Evolutionary conservation across 306 rosid species (phyloP).

Genomic region (Mucuna pruriens): DNA sequence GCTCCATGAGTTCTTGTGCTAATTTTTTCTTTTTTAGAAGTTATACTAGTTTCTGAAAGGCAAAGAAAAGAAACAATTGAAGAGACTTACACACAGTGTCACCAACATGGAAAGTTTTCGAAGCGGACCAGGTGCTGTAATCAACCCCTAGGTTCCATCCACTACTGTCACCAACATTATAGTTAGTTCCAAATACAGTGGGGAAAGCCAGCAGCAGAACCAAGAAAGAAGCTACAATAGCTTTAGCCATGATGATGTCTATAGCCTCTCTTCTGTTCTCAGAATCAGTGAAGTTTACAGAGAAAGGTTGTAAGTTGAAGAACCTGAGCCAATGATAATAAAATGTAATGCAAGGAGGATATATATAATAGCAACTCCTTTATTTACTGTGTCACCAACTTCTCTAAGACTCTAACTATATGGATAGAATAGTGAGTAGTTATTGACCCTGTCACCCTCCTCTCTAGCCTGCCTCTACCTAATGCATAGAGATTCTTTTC

Average conservation of each 20-base stretch:
- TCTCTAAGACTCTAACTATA: not conserved
- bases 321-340: slow-evolving; percentile 14
- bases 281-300: not conserved
- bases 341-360: not conserved
- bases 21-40: not conserved
- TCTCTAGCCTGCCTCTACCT: slow-evolving; percentile 46
- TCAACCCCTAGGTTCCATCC: slow-evolving; percentile 46
- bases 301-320: not conserved
- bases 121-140: slow-evolving; percentile 55
- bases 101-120: slow-evolving; percentile 58
- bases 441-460: slow-evolving; percentile 35
- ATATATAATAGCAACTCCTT: slow-evolving; percentile 33
- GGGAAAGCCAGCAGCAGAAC: slow-evolving; percentile 53
- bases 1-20: not conserved
- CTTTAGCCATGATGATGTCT: slow-evolving; percentile 57
- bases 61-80: not conserved
- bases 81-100: slow-evolving; percentile 60
- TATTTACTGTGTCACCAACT: slow-evolving; percentile 30
- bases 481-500: slow-evolving; percentile 41
- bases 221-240: slow-evolving; percentile 52
- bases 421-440: slow-evolving; percentile 39
- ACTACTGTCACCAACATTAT: slow-evolving; percentile 50
- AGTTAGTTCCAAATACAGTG: slow-evolving; percentile 50
- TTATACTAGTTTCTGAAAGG: not conserved
- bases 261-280: not conserved